A percentile compares a stretch with the other conserved stretches of the same genome.
These are phyloP conservation scores for Globisporangium nodosum DNA, from an alignment of 352 stramenopile species.

Conservation along the genomic window DNA sequence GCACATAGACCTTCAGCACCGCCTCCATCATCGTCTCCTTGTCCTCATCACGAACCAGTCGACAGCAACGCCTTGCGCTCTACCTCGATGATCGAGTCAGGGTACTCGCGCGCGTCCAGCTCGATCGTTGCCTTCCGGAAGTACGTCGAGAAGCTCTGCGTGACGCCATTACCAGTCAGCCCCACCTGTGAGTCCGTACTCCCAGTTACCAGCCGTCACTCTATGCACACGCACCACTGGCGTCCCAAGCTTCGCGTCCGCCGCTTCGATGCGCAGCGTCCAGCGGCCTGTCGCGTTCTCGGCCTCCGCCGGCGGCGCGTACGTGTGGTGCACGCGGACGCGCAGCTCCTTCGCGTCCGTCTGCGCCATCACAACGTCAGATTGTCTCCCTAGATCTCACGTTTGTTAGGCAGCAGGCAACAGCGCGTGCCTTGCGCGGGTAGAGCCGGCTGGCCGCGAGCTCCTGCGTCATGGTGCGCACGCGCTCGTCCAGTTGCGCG, in stretches of 20 bases:
- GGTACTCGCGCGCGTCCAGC: slow-evolving; percentile 60
- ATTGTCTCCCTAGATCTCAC: background rate
- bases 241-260: slow-evolving; percentile 24
- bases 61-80: background rate
- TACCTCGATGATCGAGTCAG: slow-evolving; percentile 64
- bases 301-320: slow-evolving; percentile 29
- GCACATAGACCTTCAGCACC: too few species aligned
- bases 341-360: slow-evolving; percentile 52
- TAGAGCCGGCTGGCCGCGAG: slow-evolving; percentile 60
- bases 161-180: background rate
- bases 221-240: slow-evolving; percentile 29
- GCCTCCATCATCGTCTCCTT: too few species aligned
- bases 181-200: background rate
- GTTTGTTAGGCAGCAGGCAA: background rate
- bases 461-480: slow-evolving; percentile 45
- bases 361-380: slow-evolving; percentile 11
- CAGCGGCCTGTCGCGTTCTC: slow-evolving; percentile 40
- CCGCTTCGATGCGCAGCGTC: slow-evolving; percentile 61
- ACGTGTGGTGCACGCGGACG: slow-evolving; percentile 60
- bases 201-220: background rate
- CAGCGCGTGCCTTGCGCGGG: slow-evolving; percentile 25
- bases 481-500: slow-evolving; percentile 33
- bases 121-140: slow-evolving; percentile 75
- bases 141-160: slow-evolving; percentile 70
- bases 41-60: background rate